Conservation (phyloP, 306 rosid genomes). For the Amphicarpaea edgeworthii region DNA sequence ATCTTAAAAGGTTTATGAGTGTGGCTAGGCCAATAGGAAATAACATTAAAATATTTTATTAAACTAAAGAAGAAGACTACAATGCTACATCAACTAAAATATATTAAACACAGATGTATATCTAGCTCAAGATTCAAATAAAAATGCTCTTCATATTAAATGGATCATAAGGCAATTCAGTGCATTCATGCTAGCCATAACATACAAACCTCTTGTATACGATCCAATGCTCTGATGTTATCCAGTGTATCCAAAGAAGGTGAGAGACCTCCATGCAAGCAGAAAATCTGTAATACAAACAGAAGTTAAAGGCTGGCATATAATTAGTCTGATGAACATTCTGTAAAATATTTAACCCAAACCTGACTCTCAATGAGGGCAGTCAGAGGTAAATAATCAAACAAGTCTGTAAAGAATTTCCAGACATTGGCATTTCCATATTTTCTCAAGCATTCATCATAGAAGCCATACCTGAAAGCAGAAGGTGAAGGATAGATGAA, state of each 20-base stretch:
- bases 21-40: background rate
- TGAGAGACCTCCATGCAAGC: conserved; percentile 99
- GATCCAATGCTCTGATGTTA: conserved; percentile 92
- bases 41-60: background rate
- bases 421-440: conserved; percentile 98
- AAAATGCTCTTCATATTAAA: conserved; percentile 19
- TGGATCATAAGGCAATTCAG: conserved; percentile 25
- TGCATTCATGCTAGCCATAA: conserved; percentile 32
- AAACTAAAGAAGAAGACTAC: conserved; percentile 19
- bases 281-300: conserved; percentile 72
- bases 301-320: conserved; percentile 46
- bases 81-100: conserved; percentile 32
- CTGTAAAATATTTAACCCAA: conserved; percentile 46
- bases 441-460: conserved; percentile 98
- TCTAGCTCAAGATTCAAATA: conserved; percentile 24
- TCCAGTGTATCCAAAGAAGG: conserved; percentile 97
- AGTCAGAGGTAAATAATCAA: conserved; percentile 96
- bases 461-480: conserved; percentile 91
- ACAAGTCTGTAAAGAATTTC: conserved; percentile 89
- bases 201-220: conserved; percentile 85
- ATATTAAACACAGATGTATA: conserved; percentile 9
- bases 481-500: conserved; percentile 38
- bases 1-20: conserved; percentile 11
- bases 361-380: conserved; percentile 99
- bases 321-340: conserved; percentile 33